phyloP scores from a whole-genome alignment of 1,139 yeast genomes.

The Debaryomycetaceae sp. region DNA sequence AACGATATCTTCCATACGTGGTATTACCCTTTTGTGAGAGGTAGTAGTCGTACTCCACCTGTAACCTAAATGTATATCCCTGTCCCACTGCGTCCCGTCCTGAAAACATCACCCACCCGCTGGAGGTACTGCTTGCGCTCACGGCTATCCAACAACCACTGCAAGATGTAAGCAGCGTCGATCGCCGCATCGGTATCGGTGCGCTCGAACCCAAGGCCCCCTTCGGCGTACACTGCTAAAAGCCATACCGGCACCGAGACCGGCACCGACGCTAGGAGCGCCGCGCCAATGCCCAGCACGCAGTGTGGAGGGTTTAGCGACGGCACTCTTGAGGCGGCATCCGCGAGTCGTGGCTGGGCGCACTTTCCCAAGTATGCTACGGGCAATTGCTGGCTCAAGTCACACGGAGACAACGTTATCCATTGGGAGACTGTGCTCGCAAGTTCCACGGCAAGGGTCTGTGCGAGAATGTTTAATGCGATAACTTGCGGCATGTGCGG shows the following conservation, averaged over 20 bases:
- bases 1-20: no score
- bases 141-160: slow-evolving; percentile 6
- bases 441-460: no score
- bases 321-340: slow-evolving; percentile 14
- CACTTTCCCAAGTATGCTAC: not conserved
- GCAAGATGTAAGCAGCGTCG: slow-evolving; percentile 18
- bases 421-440: not conserved
- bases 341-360: slow-evolving; percentile 4
- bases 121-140: slow-evolving; percentile 12
- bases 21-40: no score
- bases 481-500: slow-evolving; percentile 25
- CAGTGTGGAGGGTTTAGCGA: slow-evolving; percentile 42
- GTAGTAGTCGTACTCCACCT: no score
- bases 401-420: not conserved
- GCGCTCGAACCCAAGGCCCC: slow-evolving; percentile 46
- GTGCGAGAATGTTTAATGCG: slow-evolving; percentile 21
- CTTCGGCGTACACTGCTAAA: slow-evolving; percentile 42
- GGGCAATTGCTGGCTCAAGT: not conserved
- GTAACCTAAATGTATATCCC: no score
- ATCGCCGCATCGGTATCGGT: slow-evolving; percentile 25
- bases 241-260: no score
- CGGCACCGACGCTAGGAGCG: slow-evolving; percentile 19
- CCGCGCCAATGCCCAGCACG: slow-evolving; percentile 41
- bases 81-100: no score
- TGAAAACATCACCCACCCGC: slow-evolving; percentile 15